Base-by-base conservation (phyloP, 768 basidiomycete species). In the Suillus luteus region DNA sequence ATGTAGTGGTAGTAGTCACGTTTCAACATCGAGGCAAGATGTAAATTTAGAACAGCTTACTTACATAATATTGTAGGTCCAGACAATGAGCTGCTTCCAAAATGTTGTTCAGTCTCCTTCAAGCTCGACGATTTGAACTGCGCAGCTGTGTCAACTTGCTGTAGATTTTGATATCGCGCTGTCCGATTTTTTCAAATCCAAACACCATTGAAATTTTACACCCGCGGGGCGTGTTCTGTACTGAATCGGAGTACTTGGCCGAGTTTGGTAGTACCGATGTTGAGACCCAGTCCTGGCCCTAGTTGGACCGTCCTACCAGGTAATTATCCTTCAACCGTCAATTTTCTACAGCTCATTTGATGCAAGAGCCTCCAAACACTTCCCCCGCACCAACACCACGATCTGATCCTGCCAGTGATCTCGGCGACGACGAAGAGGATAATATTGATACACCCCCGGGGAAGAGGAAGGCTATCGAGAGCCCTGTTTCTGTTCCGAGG, bases 261-360 rank as follows among this genome's bases (percentile, higher is more conserved):
- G 24, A 57, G 55, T 40, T 57, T 57, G 38, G 55, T 57, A 38
- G 35, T n/a, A 24, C 24, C 10, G 38, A 57, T 57, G 55, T n/a
- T 2, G 22, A 22, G 38, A 40, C 55, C 2, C 17, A 57, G 55
- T 33, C 74, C 74, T 35, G 75, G 74, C 11, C 75, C 74, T 24
- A 63, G 70, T 22, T 75, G 74, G 74, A 58, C 75, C 59, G 69
- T 59, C n/a, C 67, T 40, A 59, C 62, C 71, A 73, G 60, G 74
- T 70, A 60, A 60, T 43, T 49, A 46, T 27, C 14, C 33, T n/a
- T 17, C 27, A 19, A 37, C 22, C 40, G 14, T 31, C 17, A 48
- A 66, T 48, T 11, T 58, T 17, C 19, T 38, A 7, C 54, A 37
- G 48, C 49, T 62, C 27, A 19, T 41, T 15, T 73, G 68, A 73